A percentile compares a stretch with the other conserved stretches of the same genome.
Conservation (phyloP, 2,329 filamentous ascomycete species). For the Ramichloridium luteum region DNA sequence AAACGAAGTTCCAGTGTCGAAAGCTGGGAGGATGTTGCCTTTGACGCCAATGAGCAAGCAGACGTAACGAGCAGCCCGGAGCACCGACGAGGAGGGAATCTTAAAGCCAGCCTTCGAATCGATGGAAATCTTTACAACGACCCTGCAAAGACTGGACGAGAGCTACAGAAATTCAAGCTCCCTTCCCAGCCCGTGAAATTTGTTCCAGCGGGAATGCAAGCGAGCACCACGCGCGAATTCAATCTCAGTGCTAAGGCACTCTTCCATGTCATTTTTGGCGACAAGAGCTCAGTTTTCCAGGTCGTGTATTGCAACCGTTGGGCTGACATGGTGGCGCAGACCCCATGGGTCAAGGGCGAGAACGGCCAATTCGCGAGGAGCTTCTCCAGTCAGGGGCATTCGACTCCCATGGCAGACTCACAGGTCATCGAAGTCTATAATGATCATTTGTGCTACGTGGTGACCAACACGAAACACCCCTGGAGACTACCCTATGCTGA, state of each 20-base stretch:
- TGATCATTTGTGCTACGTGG: slow-evolving; percentile 51
- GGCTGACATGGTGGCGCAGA: slow-evolving; percentile 67
- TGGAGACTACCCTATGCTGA: slow-evolving; percentile 80
- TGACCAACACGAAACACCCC: slow-evolving; percentile 50
- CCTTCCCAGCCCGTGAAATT: slow-evolving; percentile 72
- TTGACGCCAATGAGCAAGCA: slow-evolving; percentile 29
- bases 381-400: slow-evolving; percentile 41
- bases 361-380: slow-evolving; percentile 45
- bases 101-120: slow-evolving; percentile 47
- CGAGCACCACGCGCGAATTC: slow-evolving; percentile 69
- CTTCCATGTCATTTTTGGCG: slow-evolving; percentile 92
- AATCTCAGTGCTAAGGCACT: slow-evolving; percentile 87
- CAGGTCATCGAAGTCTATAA: slow-evolving; percentile 65
- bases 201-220: slow-evolving; percentile 67
- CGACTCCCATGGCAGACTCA: slow-evolving; percentile 52
- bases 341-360: slow-evolving; percentile 66
- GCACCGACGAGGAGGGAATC: slow-evolving; percentile 34
- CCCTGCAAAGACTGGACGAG: slow-evolving; percentile 29
- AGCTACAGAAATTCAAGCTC: slow-evolving; percentile 63
- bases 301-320: slow-evolving; percentile 75
- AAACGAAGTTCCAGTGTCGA: slow-evolving; percentile 62
- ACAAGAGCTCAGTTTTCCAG: slow-evolving; percentile 90
- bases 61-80: slow-evolving; percentile 30
- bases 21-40: slow-evolving; percentile 66
- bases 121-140: slow-evolving; percentile 48